Evolutionary conservation across 139 green algal species (phyloP), one percentile per base, ranked within the genome.

Genomic region (Chlamydomonas incerta): DNA sequence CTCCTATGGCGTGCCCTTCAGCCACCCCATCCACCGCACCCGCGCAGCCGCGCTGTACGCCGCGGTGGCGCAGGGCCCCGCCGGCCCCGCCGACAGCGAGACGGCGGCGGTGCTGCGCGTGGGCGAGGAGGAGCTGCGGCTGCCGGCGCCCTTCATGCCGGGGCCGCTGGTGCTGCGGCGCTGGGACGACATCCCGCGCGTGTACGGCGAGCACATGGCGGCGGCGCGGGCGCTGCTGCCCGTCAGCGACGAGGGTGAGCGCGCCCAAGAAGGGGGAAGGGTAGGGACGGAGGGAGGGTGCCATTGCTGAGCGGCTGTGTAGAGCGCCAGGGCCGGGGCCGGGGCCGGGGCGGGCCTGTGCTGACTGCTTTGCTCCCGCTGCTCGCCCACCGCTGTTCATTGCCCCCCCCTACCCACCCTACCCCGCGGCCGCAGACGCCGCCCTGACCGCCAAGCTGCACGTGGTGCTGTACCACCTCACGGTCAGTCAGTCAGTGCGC

Each of bases 1-100:
- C 18, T 73, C 75, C 34, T 83, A 83, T 60, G 75, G 70, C 60
- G 75, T 83, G 62, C 60, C 75, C 0, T 83, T 83, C 35, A 14
- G 17, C 28, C 75, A 83, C 60, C 75, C 75, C 35, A 46, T 83
- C 11, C 75, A 83, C n/a, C 46, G 60, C 31, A 33, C 37, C 4
- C 75, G 75, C 26, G 75, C 75, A 0, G 35, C 57, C 35, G 75
- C 72, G 3, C 41, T 83, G 60, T 28, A 23, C 17, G 28, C 37
- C 9, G 60, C 47, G 0, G 15, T 62, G 58, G 58, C 58, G 24
- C 57, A 21, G 1, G 58, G 29, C 29, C 28, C 72, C 14, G 66
- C 31, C 31, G 14, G 31, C 66, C 31, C 31, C 15, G 15, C 58
- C 35, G 55, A 47, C 35, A 82, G 35, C 37, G 74, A 82, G 57